Evolutionary conservation across 192 early-diverging fungal genomes (phyloP).

Genomic region (Coemansia sp.): DNA sequence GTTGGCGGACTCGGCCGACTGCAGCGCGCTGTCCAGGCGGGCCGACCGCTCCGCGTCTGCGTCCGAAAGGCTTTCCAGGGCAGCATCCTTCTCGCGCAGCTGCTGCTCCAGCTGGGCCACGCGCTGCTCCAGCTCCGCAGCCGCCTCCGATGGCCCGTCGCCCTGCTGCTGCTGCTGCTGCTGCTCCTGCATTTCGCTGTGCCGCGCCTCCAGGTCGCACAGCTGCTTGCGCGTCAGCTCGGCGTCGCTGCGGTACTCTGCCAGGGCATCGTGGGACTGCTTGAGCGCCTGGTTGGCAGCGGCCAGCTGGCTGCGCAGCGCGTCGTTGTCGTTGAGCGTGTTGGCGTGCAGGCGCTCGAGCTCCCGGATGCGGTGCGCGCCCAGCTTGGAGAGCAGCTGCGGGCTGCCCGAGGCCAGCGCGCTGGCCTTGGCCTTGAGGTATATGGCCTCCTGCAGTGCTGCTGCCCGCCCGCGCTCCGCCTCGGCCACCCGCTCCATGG

Average conservation of each 20-base stretch:
- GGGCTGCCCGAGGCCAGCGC: conserved; percentile 36
- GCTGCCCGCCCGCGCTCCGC: conserved; percentile 53
- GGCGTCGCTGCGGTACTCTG: conserved; percentile 35
- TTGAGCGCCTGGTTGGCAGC: conserved; percentile 42
- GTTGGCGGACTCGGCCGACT: conserved; percentile 29
- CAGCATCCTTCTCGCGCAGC: conserved; percentile 20
- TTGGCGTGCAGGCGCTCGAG: conserved; percentile 54
- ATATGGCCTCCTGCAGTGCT: conserved; percentile 56
- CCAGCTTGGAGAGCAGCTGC: conserved; percentile 35
- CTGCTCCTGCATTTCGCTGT: conserved; percentile 13
- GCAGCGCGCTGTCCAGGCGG: conserved; percentile 30
- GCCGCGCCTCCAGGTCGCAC: conserved; percentile 35
- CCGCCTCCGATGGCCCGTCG: not conserved
- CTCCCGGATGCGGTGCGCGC: conserved; percentile 42
- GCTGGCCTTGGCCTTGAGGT: conserved; percentile 51
- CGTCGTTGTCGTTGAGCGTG: conserved; percentile 52
- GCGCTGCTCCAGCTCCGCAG: conserved; percentile 14
- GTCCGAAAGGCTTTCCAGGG: conserved; percentile 10
- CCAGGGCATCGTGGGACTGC: conserved; percentile 44
- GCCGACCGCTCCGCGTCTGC: conserved; percentile 15
- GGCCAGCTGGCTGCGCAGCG: conserved; percentile 45
- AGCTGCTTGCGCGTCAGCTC: conserved; percentile 36
- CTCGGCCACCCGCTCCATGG: conserved; percentile 50
- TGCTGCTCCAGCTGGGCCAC: conserved; percentile 14
- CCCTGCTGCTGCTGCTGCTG: not conserved